Percentiles rank a stretch among this genome's conserved stretches.
Conservation (phyloP, 371 early-diverging fungal genomes). For the Zopfochytrium polystomum region DNA sequence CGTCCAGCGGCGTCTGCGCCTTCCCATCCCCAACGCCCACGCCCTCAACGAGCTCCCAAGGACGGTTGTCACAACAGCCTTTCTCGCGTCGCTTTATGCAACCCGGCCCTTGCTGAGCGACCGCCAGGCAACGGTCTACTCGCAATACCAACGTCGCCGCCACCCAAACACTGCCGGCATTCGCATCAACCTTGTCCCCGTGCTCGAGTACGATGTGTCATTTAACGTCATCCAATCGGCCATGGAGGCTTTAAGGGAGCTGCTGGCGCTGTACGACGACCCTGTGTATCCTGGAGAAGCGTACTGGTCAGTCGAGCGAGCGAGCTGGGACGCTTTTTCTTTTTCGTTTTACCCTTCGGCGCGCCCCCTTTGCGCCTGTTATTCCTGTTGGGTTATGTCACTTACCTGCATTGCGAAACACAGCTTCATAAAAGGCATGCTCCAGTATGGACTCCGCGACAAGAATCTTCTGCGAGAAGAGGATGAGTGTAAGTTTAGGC, state of each 20-base stretch:
- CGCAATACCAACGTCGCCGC: slow-evolving; percentile 28
- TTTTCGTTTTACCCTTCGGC: not conserved
- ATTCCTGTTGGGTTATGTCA: too few relatives aligned
- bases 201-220: slow-evolving; percentile 24
- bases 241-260: slow-evolving; percentile 18
- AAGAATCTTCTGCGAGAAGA: slow-evolving; percentile 30
- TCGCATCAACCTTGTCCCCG: slow-evolving; percentile 27
- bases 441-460: slow-evolving; percentile 29
- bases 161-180: slow-evolving; percentile 31
- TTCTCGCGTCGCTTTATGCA: slow-evolving; percentile 21
- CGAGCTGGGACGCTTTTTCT: too few relatives aligned
- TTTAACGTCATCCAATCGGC: slow-evolving; percentile 23
- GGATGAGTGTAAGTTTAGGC: too few relatives aligned
- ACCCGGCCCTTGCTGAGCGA: slow-evolving; percentile 24
- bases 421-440: slow-evolving; percentile 35
- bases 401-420: not conserved
- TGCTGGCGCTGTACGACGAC: slow-evolving; percentile 26
- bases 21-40: slow-evolving; percentile 20
- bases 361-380: not conserved
- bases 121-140: slow-evolving; percentile 17
- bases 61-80: slow-evolving; percentile 22
- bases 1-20: slow-evolving; percentile 29
- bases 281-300: slow-evolving; percentile 34
- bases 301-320: slow-evolving; percentile 21
- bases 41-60: slow-evolving; percentile 16